Evolutionary conservation across 441 rosid genomes (phyloP).

Genomic region (Populus hybrid): DNA sequence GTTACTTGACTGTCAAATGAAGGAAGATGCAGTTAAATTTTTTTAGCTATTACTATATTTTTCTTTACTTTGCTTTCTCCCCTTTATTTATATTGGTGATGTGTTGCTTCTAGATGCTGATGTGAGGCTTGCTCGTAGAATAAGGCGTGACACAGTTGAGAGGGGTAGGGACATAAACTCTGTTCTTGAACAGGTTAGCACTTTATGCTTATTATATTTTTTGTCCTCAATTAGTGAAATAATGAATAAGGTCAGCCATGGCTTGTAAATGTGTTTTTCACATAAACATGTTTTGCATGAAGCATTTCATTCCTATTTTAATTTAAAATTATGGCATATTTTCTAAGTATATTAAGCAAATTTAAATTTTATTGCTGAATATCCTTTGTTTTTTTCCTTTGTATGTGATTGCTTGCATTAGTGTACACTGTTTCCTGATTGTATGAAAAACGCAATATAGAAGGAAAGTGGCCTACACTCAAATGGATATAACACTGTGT

Average conservation of each 20-base stretch:
- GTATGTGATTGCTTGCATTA: not conserved
- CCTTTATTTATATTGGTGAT: slow-evolving; percentile 17
- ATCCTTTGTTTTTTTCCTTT: not conserved
- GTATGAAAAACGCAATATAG: not conserved
- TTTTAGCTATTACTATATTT: not conserved
- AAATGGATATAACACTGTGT: not conserved
- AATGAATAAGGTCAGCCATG: not conserved
- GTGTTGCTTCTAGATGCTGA: slow-evolving; percentile 70
- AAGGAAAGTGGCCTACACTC: not conserved
- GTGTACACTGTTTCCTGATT: not conserved
- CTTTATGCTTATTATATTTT: not conserved
- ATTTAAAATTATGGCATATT: not conserved
- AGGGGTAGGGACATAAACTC: slow-evolving; percentile 87
- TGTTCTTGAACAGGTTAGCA: slow-evolving; percentile 80
- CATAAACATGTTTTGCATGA: not conserved
- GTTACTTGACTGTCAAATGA: not conserved
- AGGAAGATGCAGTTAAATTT: not conserved
- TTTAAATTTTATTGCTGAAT: not conserved
- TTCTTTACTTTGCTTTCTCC: not conserved
- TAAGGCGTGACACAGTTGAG: slow-evolving; percentile 85
- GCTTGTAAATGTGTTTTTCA: not conserved
- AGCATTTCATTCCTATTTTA: not conserved
- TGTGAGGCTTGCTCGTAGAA: slow-evolving; percentile 95
- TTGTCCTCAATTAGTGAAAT: not conserved
- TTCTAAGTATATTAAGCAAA: not conserved